Evolutionary conservation across 495 filamentous ascomycete species (phyloP).

Genomic region (Penicillium fimorum): DNA sequence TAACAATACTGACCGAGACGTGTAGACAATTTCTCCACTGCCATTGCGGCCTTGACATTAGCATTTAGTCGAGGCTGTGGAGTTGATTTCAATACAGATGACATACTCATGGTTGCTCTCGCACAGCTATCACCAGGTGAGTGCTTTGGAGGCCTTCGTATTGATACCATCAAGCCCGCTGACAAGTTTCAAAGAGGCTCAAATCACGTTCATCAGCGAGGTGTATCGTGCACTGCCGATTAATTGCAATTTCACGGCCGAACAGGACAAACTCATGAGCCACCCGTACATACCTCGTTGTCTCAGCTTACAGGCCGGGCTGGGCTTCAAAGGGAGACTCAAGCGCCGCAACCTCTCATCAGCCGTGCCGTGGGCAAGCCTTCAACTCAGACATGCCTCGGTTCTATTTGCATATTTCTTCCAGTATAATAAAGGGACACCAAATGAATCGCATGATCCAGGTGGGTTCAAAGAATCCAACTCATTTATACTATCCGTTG

Average conservation of each 20-base stretch:
- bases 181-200: constrained; percentile 30
- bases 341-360: constrained; percentile 59
- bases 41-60: constrained; percentile 58
- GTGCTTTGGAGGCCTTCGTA: constrained; percentile 19
- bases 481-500: not conserved
- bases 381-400: constrained; percentile 70
- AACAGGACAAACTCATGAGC: constrained; percentile 68
- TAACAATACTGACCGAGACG: constrained; percentile 14
- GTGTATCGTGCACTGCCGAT: constrained; percentile 65
- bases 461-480: constrained; percentile 40
- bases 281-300: constrained; percentile 65
- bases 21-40: constrained; percentile 50
- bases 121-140: constrained; percentile 50
- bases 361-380: constrained; percentile 69
- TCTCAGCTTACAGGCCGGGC: constrained; percentile 66
- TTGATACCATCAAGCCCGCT: not conserved
- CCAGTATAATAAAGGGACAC: constrained; percentile 44
- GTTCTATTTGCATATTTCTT: constrained; percentile 64
- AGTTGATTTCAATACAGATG: constrained; percentile 64
- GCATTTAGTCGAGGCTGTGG: constrained; percentile 57
- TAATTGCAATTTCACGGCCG: constrained; percentile 67
- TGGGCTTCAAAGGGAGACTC: constrained; percentile 62
- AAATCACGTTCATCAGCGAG: constrained; percentile 57
- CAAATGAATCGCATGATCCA: constrained; percentile 61
- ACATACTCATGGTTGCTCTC: constrained; percentile 65